Base-by-base conservation (phyloP, 139 green algal species). In the Closterium sp. region DNA sequence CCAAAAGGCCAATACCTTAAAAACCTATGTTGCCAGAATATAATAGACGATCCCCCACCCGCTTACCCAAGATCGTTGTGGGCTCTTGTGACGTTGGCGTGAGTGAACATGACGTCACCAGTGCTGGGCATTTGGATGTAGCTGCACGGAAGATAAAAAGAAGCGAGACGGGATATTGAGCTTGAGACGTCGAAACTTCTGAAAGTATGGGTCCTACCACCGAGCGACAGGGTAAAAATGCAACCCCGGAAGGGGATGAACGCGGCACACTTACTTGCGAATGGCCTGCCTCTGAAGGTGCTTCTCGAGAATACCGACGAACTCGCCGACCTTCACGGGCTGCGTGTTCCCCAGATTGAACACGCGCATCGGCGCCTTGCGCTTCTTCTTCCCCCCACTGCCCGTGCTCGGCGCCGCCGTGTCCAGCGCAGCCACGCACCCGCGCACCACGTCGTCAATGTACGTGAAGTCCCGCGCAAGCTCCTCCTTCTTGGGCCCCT, bases 271-370 rank as follows among this genome's bases (percentile, higher is more conserved):
- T 19, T 88, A 91, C 87, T 94, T 83, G 21, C 34, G 21, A 33
- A 94, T 91, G 12, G 96, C 95, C 25, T 93, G 88, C 36, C 91
- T 93, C 10, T 94, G 93, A 34, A 97, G 85, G 55, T 94, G 85
- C 35, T 93, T 92, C 90, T 97, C 95, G 34, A 97, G 88, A 28
- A 91, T 91, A 4, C 25, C 25, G 83, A 97, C 96, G 84, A 97
- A 94, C 55, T 96, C 93, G 0, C 55, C 95, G 3, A 97, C 96
- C 25, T 95, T 95, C 55, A 94, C 91, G 23, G 96, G 96, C 25
- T 95, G 87, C 12, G 96, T 97, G 95, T 97, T 97, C 31, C 96
- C 95, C 34, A 97, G 94, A 93, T 97, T 97, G 93, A 93, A 97
- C 0, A 97, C 76, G 6, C 95, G 91, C 89, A 91, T 30, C 89